Conservation (phyloP, 345 rosid species). For the Pistacia atlantica region DNA sequence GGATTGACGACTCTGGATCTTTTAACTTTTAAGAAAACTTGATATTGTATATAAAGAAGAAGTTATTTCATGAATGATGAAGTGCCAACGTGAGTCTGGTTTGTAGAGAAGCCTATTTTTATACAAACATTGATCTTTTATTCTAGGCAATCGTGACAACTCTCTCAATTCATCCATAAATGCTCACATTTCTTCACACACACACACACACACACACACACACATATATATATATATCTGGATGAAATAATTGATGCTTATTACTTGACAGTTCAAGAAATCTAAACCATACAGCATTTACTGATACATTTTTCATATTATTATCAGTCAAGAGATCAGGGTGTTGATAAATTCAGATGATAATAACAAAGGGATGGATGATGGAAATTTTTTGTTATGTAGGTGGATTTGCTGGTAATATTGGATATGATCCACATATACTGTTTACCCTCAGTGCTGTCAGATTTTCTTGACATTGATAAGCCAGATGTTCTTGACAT, state of each 20-base stretch:
- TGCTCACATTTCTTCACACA: neutral
- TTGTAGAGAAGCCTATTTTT: constrained; percentile 11
- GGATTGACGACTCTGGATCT: constrained; percentile 71
- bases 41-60: constrained; percentile 55
- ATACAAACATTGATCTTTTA: neutral
- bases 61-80: constrained; percentile 71
- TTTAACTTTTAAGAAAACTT: constrained; percentile 61
- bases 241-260: neutral
- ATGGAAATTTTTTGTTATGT: constrained; percentile 22
- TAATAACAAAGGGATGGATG: neutral
- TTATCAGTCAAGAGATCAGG: no score
- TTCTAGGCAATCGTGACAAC: neutral
- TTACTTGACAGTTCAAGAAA: neutral
- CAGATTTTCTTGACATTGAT: constrained; percentile 21
- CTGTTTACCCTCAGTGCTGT: constrained; percentile 23
- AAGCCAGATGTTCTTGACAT: constrained; percentile 65
- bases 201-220: no score
- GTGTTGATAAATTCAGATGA: no score
- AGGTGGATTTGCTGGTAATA: constrained; percentile 97
- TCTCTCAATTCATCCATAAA: neutral
- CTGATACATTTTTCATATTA: no score
- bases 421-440: constrained; percentile 86
- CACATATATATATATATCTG: neutral
- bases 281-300: neutral
- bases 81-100: constrained; percentile 85